These are phyloP conservation scores for Xerocomus minutiporus DNA, from an alignment of 1,284 basidiomycete species.

Conservation along the genomic window DNA sequence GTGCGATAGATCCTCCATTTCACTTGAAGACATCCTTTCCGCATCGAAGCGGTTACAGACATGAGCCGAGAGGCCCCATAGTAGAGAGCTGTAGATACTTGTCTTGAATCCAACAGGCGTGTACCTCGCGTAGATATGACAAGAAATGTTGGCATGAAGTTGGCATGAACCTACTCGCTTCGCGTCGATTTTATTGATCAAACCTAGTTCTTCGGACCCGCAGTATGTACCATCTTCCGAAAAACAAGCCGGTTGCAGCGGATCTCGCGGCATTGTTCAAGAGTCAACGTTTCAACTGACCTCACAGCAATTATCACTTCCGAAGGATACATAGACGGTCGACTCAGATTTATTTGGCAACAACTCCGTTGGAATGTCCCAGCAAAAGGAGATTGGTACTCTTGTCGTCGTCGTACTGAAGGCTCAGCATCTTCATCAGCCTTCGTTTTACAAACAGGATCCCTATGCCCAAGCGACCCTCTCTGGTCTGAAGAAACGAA, in stretches of 20 bases:
- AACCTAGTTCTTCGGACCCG: too few relatives aligned
- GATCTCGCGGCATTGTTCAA: too few relatives aligned
- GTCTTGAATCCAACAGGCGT: not conserved
- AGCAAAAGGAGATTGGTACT: constrained; percentile 53
- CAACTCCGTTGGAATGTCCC: constrained; percentile 21
- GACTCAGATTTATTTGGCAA: not conserved
- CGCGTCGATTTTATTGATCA: too few relatives aligned
- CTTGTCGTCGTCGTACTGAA: constrained; percentile 72
- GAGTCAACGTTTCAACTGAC: too few relatives aligned
- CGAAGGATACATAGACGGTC: too few relatives aligned
- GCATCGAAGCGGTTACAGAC: constrained; percentile 6
- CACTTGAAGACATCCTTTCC: constrained; percentile 53
- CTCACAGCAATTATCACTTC: too few relatives aligned
- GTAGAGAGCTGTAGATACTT: not conserved
- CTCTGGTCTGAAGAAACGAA: constrained; percentile 48
- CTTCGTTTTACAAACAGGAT: constrained; percentile 74
- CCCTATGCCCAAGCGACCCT: constrained; percentile 54
- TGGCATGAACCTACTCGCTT: too few relatives aligned
- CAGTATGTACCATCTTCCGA: too few relatives aligned
- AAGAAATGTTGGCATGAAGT: not conserved
- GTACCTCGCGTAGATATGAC: not conserved
- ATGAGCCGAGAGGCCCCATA: not conserved
- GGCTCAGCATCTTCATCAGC: constrained; percentile 64
- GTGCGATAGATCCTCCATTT: too few relatives aligned
- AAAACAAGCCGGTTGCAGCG: too few relatives aligned